Evolutionary conservation across 176 grass and related monocot species (phyloP).

Genomic region (Oryza punctata): DNA sequence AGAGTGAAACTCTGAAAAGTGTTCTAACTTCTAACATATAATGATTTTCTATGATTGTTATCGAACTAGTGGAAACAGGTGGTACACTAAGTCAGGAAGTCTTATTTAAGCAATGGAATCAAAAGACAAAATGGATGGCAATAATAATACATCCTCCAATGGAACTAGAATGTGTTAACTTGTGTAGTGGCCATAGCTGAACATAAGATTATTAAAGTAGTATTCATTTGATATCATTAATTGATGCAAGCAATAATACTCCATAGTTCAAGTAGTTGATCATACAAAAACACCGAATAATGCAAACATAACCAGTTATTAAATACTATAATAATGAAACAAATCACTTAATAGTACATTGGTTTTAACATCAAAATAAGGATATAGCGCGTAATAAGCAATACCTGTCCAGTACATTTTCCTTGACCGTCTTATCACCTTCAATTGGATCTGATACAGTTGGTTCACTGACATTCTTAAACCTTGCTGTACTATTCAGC

Average conservation of each 20-base stretch:
- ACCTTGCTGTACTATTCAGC: conserved; percentile 23
- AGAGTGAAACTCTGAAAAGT: background rate
- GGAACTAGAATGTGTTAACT: conserved; percentile 12
- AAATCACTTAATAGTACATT: conserved; percentile 14
- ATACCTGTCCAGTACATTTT: conserved; percentile 51
- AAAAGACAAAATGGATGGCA: background rate
- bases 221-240: background rate
- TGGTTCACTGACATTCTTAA: conserved; percentile 32
- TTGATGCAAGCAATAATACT: background rate
- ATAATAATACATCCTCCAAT: background rate
- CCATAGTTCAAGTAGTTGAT: background rate
- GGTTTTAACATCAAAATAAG: conserved; percentile 19
- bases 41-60: conserved; percentile 4
- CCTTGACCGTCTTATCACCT: conserved; percentile 29
- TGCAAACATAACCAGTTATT: background rate
- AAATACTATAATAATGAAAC: background rate
- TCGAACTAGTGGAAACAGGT: background rate
- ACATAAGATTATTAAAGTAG: conserved; percentile 2
- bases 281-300: conserved; percentile 23
- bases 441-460: conserved; percentile 34
- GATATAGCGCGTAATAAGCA: conserved; percentile 36
- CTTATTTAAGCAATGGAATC: background rate
- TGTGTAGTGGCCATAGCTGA: background rate
- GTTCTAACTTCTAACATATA: background rate
- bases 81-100: background rate